A percentile compares a stretch with the other conserved stretches of the same genome.
Conservation (phyloP, 805 yeast species). For the Pichia eremophila region DNA sequence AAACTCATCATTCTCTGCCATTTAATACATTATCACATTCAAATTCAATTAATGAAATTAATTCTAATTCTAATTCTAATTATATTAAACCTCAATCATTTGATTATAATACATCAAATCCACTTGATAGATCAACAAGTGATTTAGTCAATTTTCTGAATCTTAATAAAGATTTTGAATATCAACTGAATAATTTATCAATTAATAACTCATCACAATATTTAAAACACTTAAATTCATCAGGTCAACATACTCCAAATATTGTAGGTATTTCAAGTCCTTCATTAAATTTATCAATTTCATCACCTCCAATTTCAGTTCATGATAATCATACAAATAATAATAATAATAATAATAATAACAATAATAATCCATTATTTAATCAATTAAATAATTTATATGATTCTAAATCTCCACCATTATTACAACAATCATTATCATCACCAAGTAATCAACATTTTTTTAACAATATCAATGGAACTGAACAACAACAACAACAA, state of each 20-base stretch:
- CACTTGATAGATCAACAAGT: slow-evolving; percentile 4
- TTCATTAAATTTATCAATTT: slow-evolving; percentile 6
- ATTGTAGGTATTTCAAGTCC: slow-evolving; percentile 3
- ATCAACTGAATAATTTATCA: slow-evolving; percentile 12
- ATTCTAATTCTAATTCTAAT: not conserved
- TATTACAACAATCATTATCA: not conserved
- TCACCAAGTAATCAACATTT: slow-evolving; percentile 1
- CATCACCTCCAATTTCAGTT: slow-evolving; percentile 9
- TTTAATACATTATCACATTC: not conserved
- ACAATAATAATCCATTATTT: not conserved
- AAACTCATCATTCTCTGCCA: not conserved
- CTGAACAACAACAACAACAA: not conserved
- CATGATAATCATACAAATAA: slow-evolving; percentile 3
- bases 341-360: not conserved
- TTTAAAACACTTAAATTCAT: slow-evolving; percentile 1
- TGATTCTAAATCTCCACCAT: not conserved
- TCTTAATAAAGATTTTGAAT: slow-evolving; percentile 15
- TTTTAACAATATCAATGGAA: not conserved
- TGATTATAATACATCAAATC: not conserved
- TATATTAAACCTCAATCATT: slow-evolving; percentile 3
- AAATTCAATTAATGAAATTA: not conserved
- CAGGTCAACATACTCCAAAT: slow-evolving; percentile 1
- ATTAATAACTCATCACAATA: slow-evolving; percentile 9
- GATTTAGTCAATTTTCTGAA: slow-evolving; percentile 8
- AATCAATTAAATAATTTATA: slow-evolving; percentile 3